These are phyloP conservation scores for Quercus suber DNA, from an alignment of 306 rosid genomes.

Conservation along the genomic window DNA sequence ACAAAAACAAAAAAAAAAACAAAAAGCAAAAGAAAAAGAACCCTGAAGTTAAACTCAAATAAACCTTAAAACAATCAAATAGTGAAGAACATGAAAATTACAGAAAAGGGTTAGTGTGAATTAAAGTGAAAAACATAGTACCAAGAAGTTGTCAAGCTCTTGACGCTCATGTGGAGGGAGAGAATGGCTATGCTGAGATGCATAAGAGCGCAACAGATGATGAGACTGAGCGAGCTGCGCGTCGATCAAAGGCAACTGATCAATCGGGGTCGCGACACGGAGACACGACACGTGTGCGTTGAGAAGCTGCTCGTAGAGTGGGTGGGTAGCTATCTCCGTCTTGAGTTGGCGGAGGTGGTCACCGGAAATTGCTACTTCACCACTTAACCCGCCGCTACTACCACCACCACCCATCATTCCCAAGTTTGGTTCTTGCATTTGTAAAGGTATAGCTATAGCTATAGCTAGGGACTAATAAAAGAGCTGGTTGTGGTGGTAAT, in stretches of 20 bases:
- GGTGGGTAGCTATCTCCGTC: conserved; percentile 90
- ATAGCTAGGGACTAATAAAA: not conserved
- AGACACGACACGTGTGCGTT: conserved; percentile 87
- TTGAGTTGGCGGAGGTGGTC: conserved; percentile 53
- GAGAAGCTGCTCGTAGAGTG: conserved; percentile 78
- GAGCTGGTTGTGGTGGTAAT: not conserved
- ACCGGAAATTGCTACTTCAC: conserved; percentile 32
- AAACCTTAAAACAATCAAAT: not conserved
- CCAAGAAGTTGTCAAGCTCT: conserved; percentile 88
- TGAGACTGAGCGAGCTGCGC: conserved; percentile 91
- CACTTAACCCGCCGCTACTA: conserved; percentile 15
- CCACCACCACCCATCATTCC: conserved; percentile 60
- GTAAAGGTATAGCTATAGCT: not conserved
- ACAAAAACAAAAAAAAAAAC: no score
- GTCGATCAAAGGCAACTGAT: conserved; percentile 85
- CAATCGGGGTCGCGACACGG: conserved; percentile 94
- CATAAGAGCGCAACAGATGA: conserved; percentile 70
- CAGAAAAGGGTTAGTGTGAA: not conserved
- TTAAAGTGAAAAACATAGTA: conserved; percentile 9
- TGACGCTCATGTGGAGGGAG: conserved; percentile 83
- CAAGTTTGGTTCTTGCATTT: conserved; percentile 74
- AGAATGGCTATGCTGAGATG: conserved; percentile 57
- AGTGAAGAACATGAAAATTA: not conserved
- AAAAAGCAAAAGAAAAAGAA: not conserved
- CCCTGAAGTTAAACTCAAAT: not conserved